Conservation (phyloP, 2,329 filamentous ascomycete species). For the Hymenoscyphus repandus region DNA sequence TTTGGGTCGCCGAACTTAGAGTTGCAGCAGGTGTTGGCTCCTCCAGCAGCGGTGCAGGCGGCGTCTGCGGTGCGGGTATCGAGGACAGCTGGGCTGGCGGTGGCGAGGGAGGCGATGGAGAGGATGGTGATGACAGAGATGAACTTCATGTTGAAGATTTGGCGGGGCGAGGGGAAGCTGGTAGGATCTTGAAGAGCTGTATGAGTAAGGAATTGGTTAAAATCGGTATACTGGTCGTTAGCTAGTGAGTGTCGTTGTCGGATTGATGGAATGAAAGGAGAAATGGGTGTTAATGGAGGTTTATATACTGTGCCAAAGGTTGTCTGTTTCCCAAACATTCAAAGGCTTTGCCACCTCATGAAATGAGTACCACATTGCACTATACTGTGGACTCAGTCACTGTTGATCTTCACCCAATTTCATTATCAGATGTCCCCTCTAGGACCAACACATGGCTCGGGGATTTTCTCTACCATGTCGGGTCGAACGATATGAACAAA, state of each 20-base stretch:
- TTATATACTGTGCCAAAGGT: neutral
- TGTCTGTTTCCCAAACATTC: neutral
- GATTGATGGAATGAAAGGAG: too few species aligned
- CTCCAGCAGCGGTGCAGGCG: neutral
- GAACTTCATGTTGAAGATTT: slow-evolving; percentile 25
- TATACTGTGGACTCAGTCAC: neutral
- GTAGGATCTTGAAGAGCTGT: neutral
- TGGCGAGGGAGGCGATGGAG: slow-evolving; percentile 18
- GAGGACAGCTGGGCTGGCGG: slow-evolving; percentile 18
- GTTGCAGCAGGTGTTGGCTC: neutral
- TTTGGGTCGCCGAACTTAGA: neutral
- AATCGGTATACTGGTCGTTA: too few species aligned
- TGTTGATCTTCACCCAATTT: too few species aligned
- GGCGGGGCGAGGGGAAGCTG: neutral
- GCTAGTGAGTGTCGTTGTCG: too few species aligned
- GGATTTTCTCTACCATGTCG: too few species aligned
- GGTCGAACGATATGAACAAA: too few species aligned
- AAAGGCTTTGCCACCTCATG: neutral
- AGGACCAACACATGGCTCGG: too few species aligned
- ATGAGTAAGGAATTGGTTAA: neutral
- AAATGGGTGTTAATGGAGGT: neutral
- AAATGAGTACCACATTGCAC: neutral
- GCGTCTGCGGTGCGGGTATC: neutral
- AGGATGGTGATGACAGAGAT: slow-evolving; percentile 16
- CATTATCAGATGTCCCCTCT: too few species aligned